Percentiles rank a stretch among this genome's conserved stretches.
phyloP scores from a whole-genome alignment of 345 rosid species.

The Citrus inodora region DNA sequence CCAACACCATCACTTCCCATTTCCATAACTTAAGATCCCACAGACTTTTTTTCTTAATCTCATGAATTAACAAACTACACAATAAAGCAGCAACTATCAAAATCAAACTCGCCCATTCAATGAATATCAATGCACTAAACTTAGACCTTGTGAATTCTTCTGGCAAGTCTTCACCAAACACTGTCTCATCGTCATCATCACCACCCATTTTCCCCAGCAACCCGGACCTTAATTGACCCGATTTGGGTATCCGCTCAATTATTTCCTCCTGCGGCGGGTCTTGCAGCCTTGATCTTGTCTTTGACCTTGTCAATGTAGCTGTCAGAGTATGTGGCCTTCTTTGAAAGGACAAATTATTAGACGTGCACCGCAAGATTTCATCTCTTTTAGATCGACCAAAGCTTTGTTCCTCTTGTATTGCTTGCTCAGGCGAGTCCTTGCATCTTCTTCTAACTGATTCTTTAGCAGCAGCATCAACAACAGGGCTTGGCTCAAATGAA shows the following conservation, averaged over 20 bases:
- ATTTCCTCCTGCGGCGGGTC: constrained; percentile 57
- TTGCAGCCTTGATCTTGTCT: constrained; percentile 73
- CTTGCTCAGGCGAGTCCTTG: constrained; percentile 14
- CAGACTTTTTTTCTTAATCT: constrained; percentile 25
- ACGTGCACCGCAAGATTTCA: constrained; percentile 44
- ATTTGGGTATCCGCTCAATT: constrained; percentile 35
- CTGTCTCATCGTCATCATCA: constrained; percentile 71
- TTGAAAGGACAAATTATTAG: constrained; percentile 38
- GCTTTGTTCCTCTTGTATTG: not conserved
- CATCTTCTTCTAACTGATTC: constrained; percentile 29
- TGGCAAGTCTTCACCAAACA: constrained; percentile 68
- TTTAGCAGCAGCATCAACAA: not conserved
- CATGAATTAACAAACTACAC: constrained; percentile 42
- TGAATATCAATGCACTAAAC: constrained; percentile 37
- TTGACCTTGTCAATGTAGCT: constrained; percentile 14
- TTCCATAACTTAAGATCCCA: constrained; percentile 78
- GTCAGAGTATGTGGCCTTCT: constrained; percentile 39
- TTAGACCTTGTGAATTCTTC: constrained; percentile 48
- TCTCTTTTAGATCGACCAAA: not conserved
- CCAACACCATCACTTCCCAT: constrained; percentile 76
- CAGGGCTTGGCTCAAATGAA: constrained; percentile 45
- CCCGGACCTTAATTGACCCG: constrained; percentile 58
- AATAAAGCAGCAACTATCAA: constrained; percentile 44
- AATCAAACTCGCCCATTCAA: constrained; percentile 71
- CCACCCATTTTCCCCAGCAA: constrained; percentile 30